These are phyloP conservation scores for Mycena venus DNA, from an alignment of 768 basidiomycete genomes.

Conservation along the genomic window DNA sequence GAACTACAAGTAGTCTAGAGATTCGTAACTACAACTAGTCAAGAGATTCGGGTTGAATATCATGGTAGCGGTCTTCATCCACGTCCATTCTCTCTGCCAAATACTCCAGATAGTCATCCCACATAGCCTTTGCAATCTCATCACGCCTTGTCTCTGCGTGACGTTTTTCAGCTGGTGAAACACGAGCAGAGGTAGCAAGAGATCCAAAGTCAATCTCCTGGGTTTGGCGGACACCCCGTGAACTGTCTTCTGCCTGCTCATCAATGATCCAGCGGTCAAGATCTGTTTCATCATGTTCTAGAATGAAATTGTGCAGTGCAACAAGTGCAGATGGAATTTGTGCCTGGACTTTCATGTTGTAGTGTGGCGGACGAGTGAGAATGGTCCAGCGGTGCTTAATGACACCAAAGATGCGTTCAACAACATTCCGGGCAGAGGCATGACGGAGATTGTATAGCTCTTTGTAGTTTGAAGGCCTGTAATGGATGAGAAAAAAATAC, in stretches of 20 bases:
- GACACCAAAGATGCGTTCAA: slow-evolving; percentile 19
- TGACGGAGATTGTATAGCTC: slow-evolving; percentile 59
- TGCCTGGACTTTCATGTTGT: slow-evolving; percentile 33
- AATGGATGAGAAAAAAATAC: slow-evolving; percentile 15
- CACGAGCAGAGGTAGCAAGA: slow-evolving; percentile 1
- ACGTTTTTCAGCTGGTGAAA: background rate
- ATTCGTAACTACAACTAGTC: too few species aligned
- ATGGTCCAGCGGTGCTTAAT: slow-evolving; percentile 40
- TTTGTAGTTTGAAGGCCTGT: slow-evolving; percentile 46
- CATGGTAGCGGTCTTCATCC: too few species aligned
- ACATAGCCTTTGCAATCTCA: too few species aligned
- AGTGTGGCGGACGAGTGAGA: slow-evolving; percentile 31
- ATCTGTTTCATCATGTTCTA: too few species aligned
- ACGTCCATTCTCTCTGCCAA: too few species aligned
- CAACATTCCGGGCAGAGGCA: too few species aligned
- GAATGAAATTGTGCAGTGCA: slow-evolving; percentile 27
- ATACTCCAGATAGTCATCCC: too few species aligned
- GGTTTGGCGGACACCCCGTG: background rate
- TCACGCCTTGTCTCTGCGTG: slow-evolving; percentile 28
- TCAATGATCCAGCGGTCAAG: too few species aligned
- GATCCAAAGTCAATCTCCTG: background rate
- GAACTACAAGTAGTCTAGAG: too few species aligned
- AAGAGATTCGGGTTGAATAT: too few species aligned
- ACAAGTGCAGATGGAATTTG: too few species aligned
- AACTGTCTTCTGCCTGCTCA: slow-evolving; percentile 31